Conservation (phyloP, 2,329 filamentous ascomycete genomes). For the Nectriaceae sp. region DNA sequence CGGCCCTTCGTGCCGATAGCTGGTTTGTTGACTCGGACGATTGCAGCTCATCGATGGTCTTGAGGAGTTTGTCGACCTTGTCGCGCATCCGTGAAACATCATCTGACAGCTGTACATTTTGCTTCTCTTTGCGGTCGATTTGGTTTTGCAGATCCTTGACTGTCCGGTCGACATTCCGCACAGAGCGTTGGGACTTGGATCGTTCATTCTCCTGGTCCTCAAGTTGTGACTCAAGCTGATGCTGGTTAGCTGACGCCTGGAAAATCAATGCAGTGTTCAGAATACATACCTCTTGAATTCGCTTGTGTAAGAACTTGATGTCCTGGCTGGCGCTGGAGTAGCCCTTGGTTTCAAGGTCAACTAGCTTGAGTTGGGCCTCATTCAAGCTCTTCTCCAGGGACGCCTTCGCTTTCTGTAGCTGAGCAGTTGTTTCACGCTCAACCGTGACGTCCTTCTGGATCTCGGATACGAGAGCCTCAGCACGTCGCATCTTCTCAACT, state of each 20-base stretch:
- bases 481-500: slow-evolving; percentile 94
- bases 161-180: slow-evolving; percentile 89
- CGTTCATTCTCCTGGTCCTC: slow-evolving; percentile 80
- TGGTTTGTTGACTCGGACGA: slow-evolving; percentile 81
- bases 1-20: slow-evolving; percentile 78
- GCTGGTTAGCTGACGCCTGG: slow-evolving; percentile 17
- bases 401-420: slow-evolving; percentile 88
- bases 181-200: slow-evolving; percentile 79
- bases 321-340: slow-evolving; percentile 94
- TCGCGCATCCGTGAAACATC: slow-evolving; percentile 85
- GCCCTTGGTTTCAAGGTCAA: slow-evolving; percentile 95
- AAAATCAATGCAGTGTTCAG: not conserved
- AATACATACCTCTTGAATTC: slow-evolving; percentile 84
- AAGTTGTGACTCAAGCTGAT: slow-evolving; percentile 81
- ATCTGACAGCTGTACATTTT: slow-evolving; percentile 76
- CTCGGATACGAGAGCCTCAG: slow-evolving; percentile 83
- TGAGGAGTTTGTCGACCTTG: slow-evolving; percentile 85
- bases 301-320: slow-evolving; percentile 90
- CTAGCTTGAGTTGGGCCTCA: slow-evolving; percentile 84
- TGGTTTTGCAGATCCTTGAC: slow-evolving; percentile 92
- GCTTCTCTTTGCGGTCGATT: slow-evolving; percentile 90
- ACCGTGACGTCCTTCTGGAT: slow-evolving; percentile 89
- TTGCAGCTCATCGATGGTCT: slow-evolving; percentile 92
- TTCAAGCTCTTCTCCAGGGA: slow-evolving; percentile 86
- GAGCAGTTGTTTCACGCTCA: slow-evolving; percentile 79